Conservation (phyloP, 768 basidiomycete species). For the Erythrobasidium yunnanense region DNA sequence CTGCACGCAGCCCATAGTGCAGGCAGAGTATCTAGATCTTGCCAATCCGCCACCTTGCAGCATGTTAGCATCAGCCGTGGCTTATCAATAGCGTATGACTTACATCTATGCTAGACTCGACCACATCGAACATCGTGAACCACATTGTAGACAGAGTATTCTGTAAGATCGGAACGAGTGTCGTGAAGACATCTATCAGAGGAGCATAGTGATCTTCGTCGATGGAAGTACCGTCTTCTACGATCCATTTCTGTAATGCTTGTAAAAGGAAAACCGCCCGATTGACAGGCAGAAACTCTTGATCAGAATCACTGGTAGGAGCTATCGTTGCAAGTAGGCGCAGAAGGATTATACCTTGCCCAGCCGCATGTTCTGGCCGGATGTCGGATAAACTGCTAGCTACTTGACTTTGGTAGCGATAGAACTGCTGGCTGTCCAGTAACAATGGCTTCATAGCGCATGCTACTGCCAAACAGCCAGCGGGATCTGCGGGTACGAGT, state of each 20-base stretch:
- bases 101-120: conserved; percentile 82
- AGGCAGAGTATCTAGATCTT: conserved; percentile 53
- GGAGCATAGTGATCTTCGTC: conserved; percentile 43
- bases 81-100: conserved; percentile 31
- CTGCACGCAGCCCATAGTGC: conserved; percentile 59
- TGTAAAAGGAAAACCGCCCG: conserved; percentile 79
- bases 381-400: conserved; percentile 69
- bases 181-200: conserved; percentile 51
- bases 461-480: too few species aligned
- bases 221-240: conserved; percentile 52
- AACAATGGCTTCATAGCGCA: too few species aligned
- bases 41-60: conserved; percentile 45
- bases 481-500: too few species aligned
- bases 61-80: not conserved
- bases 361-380: conserved; percentile 53
- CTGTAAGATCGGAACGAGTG: conserved; percentile 77
- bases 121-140: conserved; percentile 79
- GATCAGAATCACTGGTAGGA: conserved; percentile 65
- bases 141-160: conserved; percentile 77
- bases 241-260: conserved; percentile 67
- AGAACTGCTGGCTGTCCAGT: conserved; percentile 60
- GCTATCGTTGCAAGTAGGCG: conserved; percentile 61
- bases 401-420: conserved; percentile 76
- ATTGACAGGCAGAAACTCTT: conserved; percentile 71
- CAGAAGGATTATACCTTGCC: conserved; percentile 58